Percentiles rank a stretch among this genome's conserved stretches.
Evolutionary conservation across 306 rosid species (phyloP).

Genomic region (Begonia fuchsioides): DNA sequence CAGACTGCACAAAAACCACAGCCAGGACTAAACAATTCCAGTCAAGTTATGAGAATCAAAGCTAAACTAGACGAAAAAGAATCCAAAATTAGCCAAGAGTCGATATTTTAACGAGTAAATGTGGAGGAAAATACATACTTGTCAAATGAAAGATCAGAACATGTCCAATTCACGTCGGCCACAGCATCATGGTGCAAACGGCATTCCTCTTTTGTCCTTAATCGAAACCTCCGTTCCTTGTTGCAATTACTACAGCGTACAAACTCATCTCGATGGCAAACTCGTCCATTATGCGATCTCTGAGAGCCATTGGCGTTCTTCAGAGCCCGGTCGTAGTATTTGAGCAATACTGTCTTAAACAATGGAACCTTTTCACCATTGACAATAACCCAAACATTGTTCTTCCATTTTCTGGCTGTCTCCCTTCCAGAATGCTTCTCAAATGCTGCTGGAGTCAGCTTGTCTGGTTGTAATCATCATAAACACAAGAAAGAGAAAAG

Average conservation of each 20-base stretch:
- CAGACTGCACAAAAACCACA: too few species aligned
- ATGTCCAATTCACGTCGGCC: slow-evolving; percentile 68
- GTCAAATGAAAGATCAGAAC: slow-evolving; percentile 77
- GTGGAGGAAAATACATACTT: slow-evolving; percentile 33
- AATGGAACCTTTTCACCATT: slow-evolving; percentile 85
- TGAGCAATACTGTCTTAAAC: slow-evolving; percentile 74
- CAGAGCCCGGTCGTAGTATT: slow-evolving; percentile 68
- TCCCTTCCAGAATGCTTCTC: slow-evolving; percentile 99
- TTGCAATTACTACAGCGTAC: slow-evolving; percentile 56
- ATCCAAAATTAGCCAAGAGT: too few species aligned
- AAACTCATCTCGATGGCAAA: slow-evolving; percentile 84
- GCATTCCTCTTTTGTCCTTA: slow-evolving; percentile 84
- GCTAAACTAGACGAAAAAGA: too few species aligned
- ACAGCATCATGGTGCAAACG: slow-evolving; percentile 80
- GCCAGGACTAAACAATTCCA: too few species aligned
- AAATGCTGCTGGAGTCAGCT: slow-evolving; percentile 84
- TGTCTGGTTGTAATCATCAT: slow-evolving; percentile 28
- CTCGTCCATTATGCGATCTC: slow-evolving; percentile 54
- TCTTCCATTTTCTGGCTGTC: slow-evolving; percentile 96
- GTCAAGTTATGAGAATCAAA: too few species aligned
- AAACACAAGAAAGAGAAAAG: slow-evolving; percentile 7
- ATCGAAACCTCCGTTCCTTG: slow-evolving; percentile 86
- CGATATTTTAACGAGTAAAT: too few species aligned
- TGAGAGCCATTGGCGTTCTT: slow-evolving; percentile 49
- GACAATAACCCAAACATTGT: slow-evolving; percentile 81